A percentile compares a stretch with the other conserved stretches of the same genome.
Evolutionary conservation across 106 monocot genomes (phyloP).

Genomic region (Chionographis japonica): DNA sequence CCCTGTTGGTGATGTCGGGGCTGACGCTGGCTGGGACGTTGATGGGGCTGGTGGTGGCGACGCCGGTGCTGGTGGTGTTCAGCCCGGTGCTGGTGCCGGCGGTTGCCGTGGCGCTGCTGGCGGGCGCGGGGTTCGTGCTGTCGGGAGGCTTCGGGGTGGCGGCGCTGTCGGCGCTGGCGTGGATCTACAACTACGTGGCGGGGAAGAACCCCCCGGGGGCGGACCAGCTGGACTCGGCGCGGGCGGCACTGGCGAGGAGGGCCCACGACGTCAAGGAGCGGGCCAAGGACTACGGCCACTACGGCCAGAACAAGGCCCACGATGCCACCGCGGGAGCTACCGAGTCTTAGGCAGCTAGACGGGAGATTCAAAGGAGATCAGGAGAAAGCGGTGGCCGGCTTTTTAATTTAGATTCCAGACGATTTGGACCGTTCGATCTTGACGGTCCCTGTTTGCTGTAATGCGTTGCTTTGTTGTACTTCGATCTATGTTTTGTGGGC

Average conservation of each 20-base stretch:
- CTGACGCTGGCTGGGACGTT: conserved; percentile 12
- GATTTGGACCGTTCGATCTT: no score
- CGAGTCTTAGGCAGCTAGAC: no score
- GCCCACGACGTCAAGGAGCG: neutral
- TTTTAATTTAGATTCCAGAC: no score
- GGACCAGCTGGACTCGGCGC: conserved; percentile 9
- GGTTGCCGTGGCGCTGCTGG: neutral
- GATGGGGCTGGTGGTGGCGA: conserved; percentile 2
- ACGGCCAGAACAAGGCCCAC: neutral
- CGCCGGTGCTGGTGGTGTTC: conserved; percentile 15
- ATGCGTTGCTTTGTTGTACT: no score
- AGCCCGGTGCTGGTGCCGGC: conserved; percentile 22
- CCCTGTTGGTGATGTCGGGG: conserved; percentile 5
- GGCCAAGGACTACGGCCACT: neutral
- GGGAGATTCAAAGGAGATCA: no score
- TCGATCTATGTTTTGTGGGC: no score
- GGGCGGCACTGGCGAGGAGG: neutral
- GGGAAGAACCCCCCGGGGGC: conserved; percentile 12
- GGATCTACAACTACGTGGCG: conserved; percentile 10
- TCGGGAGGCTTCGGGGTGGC: conserved; percentile 17
- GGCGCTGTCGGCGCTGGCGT: conserved; percentile 9
- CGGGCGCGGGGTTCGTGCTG: neutral
- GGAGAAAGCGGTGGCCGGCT: no score
- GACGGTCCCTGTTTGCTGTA: no score
- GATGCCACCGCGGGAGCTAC: neutral